phyloP scores from a whole-genome alignment of 2,329 filamentous ascomycete species.

The Aspergillus ochraceus region DNA sequence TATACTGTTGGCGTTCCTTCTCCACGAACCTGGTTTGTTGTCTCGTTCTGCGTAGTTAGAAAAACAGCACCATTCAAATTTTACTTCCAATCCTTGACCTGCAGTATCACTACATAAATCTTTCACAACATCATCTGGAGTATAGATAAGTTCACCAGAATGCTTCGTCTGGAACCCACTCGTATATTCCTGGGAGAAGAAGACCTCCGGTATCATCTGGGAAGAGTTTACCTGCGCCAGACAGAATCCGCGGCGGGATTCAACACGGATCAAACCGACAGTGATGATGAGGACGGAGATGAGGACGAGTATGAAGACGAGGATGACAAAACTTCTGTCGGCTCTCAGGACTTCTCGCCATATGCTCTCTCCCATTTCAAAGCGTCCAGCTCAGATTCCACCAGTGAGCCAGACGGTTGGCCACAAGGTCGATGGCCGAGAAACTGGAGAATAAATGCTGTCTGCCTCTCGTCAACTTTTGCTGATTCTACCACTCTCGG shows the following conservation, averaged over 20 bases:
- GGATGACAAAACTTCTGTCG: neutral
- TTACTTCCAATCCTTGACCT: neutral
- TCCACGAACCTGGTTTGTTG: too few relatives aligned
- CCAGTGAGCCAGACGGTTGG: neutral
- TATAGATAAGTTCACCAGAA: constrained; percentile 10
- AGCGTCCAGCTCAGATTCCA: neutral
- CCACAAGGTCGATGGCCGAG: neutral
- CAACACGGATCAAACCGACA: constrained; percentile 7
- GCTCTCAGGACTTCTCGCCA: neutral
- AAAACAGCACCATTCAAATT: neutral
- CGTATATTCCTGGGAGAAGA: constrained; percentile 32
- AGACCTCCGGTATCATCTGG: constrained; percentile 34
- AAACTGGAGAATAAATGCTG: neutral
- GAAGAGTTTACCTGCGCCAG: constrained; percentile 18
- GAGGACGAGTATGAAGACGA: neutral
- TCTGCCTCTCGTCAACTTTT: too few relatives aligned
- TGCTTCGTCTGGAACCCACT: constrained; percentile 38
- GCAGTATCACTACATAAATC: neutral
- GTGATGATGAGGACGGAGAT: neutral
- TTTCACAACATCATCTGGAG: neutral
- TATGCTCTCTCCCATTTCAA: neutral
- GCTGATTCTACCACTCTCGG: too few relatives aligned
- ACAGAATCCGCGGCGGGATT: constrained; percentile 9
- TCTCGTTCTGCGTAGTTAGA: too few relatives aligned
- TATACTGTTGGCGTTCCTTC: too few relatives aligned